Conservation (phyloP, 2,329 filamentous ascomycete genomes). For the Pleomassaria siparia region DNA sequence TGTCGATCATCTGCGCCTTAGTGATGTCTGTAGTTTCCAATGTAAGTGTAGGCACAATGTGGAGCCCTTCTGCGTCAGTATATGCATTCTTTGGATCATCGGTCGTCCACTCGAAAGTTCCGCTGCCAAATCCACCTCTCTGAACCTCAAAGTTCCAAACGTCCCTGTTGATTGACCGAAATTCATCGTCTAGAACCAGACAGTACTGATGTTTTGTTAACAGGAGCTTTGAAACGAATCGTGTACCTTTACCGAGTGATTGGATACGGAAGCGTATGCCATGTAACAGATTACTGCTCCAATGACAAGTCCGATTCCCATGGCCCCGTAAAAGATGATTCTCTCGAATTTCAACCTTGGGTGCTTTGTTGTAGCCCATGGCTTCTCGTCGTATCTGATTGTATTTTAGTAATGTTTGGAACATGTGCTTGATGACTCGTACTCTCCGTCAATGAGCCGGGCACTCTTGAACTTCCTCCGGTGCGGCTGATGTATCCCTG, state of each 20-base stretch:
- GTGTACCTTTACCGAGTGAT: conserved; percentile 11
- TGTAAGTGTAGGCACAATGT: conserved; percentile 77
- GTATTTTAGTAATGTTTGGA: not conserved
- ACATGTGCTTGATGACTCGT: not conserved
- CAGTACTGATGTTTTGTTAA: conserved; percentile 19
- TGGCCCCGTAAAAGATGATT: conserved; percentile 23
- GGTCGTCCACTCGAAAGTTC: conserved; percentile 71
- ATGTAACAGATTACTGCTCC: conserved; percentile 24
- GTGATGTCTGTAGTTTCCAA: conserved; percentile 65
- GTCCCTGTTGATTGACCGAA: conserved; percentile 57
- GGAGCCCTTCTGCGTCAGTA: conserved; percentile 65
- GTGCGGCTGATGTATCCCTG: conserved; percentile 12
- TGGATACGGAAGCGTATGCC: conserved; percentile 23
- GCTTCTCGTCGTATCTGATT: conserved; percentile 22
- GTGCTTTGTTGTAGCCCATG: conserved; percentile 22
- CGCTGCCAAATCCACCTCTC: conserved; percentile 72
- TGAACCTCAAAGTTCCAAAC: conserved; percentile 74
- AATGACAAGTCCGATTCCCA: conserved; percentile 18
- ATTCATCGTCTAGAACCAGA: conserved; percentile 57
- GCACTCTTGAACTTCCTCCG: conserved; percentile 24
- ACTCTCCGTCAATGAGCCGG: conserved; percentile 19
- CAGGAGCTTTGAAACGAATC: not conserved
- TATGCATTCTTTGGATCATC: conserved; percentile 69
- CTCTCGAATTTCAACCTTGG: conserved; percentile 23
- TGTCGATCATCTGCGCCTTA: conserved; percentile 64